Evolutionary conservation across 2,329 filamentous ascomycete species (phyloP), one percentile per base, ranked within the genome.

Genomic region (Bipolaris cookei): DNA sequence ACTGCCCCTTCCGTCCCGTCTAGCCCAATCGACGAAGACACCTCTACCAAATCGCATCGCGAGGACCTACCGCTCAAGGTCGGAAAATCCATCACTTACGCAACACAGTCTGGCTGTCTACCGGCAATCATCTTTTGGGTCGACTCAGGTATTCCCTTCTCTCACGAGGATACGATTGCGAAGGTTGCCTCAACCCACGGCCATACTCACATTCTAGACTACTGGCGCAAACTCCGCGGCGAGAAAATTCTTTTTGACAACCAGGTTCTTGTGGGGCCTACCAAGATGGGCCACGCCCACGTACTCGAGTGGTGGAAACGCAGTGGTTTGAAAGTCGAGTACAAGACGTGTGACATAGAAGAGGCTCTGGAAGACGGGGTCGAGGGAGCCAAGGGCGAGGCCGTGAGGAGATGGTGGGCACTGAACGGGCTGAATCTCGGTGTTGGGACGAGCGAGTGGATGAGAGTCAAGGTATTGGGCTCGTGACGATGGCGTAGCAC

Each of bases 281-380:
- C 93, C 1, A 91, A 92, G 68, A 90, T 94, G 72, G 91, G 92
- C 4, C 90, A 96, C 73, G 86, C 92, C 3, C 83, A 87, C 34
- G 92, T 97, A 20, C 80, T 98, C 6, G 91, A 97, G 73, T 97
- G 94, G 94, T 97, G 94, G 93, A 90, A 90, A 70, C 83, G 83
- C 51, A 90, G 88, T 66, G 86, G 88, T 0, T 83, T 93, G 65
- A 84, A 86, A 50, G 92, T 97, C 23, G 92, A 96, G 76, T 97
- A 97, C 77, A 93, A 94, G 75, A 96, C 92, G 1, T 97, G 92
- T 75, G 92, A 96, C 75, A 95, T 98, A 59, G 93, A 97, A 74
- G 94, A 97, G 77, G 93, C 93, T 0, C 82, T 97, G 37, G 93
- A 97, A 74, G 93, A 97, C 73, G 91, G 91, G 20, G 85, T 94